Evolutionary conservation across 768 basidiomycete species (phyloP).

Genomic region (Suillus paluster): DNA sequence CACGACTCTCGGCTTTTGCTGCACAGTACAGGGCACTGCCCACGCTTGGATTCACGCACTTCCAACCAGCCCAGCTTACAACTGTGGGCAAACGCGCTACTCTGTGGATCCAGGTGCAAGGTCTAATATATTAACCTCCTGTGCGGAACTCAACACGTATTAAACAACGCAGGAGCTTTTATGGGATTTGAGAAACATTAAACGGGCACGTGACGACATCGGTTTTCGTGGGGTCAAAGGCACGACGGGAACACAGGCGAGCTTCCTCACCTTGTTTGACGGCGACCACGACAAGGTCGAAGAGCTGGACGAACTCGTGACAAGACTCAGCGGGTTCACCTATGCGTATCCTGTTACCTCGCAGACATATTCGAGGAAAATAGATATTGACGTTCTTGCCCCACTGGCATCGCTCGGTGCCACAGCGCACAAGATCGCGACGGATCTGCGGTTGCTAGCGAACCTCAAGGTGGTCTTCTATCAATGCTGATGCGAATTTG

Average conservation of each 20-base stretch:
- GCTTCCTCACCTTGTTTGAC: slow-evolving; percentile 92
- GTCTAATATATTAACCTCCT: background rate
- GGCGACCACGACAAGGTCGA: slow-evolving; percentile 97
- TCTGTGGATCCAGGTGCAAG: slow-evolving; percentile 86
- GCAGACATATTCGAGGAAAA: slow-evolving; percentile 98
- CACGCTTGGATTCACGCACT: slow-evolving; percentile 97
- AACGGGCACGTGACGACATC: slow-evolving; percentile 86
- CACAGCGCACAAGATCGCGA: slow-evolving; percentile 97
- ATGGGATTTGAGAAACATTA: slow-evolving; percentile 95
- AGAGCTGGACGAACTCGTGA: slow-evolving; percentile 85
- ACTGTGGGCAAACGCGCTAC: slow-evolving; percentile 98
- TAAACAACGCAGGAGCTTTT: slow-evolving; percentile 71
- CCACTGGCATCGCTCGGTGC: slow-evolving; percentile 91
- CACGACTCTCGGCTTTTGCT: slow-evolving; percentile 85
- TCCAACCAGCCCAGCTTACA: slow-evolving; percentile 97
- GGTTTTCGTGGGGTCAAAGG: slow-evolving; percentile 99
- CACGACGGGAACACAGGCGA: slow-evolving; percentile 98
- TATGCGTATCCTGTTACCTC: slow-evolving; percentile 98
- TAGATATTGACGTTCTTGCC: slow-evolving; percentile 90
- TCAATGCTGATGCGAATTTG: background rate
- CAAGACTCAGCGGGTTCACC: slow-evolving; percentile 87
- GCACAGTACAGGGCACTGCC: slow-evolving; percentile 85
- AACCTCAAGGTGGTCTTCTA: slow-evolving; percentile 73
- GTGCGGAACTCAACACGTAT: background rate
- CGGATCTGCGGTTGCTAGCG: slow-evolving; percentile 91